phyloP scores from a whole-genome alignment of 1,284 basidiomycete species.

The Cryptococcus sp. region DNA sequence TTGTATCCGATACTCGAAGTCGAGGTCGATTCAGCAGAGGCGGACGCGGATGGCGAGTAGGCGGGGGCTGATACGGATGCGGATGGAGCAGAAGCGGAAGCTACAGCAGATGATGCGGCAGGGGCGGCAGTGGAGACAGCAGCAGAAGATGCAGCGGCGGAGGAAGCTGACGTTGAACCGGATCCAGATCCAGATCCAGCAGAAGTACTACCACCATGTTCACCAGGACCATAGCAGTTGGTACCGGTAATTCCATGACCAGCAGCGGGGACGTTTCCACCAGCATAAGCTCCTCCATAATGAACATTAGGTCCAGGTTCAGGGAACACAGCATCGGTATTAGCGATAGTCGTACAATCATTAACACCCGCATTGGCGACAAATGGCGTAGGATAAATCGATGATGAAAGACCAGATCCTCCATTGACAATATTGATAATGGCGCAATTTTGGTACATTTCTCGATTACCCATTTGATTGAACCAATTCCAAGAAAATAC shows the following conservation, averaged over 20 bases:
- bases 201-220: slow-evolving; percentile 5
- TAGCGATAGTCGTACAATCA: slow-evolving; percentile 37
- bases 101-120: not conserved
- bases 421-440: slow-evolving; percentile 41
- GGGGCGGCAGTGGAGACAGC: not conserved
- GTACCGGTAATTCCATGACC: slow-evolving; percentile 17
- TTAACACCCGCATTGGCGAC: slow-evolving; percentile 44
- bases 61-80: not conserved
- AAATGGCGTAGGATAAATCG: slow-evolving; percentile 40
- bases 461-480: slow-evolving; percentile 45
- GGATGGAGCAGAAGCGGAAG: not conserved
- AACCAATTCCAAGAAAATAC: slow-evolving; percentile 51
- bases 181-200: not conserved
- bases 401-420: slow-evolving; percentile 22
- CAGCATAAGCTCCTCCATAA: slow-evolving; percentile 30
- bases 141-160: not conserved
- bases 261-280: slow-evolving; percentile 9
- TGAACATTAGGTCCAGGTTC: slow-evolving; percentile 33
- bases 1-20: not conserved
- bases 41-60: not conserved
- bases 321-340: slow-evolving; percentile 36
- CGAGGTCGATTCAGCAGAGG: not conserved
- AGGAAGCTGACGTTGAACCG: not conserved
- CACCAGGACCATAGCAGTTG: slow-evolving; percentile 8
- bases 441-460: slow-evolving; percentile 50